Conservation (phyloP, 192 early-diverging fungal genomes). For the Linderina pennispora region DNA sequence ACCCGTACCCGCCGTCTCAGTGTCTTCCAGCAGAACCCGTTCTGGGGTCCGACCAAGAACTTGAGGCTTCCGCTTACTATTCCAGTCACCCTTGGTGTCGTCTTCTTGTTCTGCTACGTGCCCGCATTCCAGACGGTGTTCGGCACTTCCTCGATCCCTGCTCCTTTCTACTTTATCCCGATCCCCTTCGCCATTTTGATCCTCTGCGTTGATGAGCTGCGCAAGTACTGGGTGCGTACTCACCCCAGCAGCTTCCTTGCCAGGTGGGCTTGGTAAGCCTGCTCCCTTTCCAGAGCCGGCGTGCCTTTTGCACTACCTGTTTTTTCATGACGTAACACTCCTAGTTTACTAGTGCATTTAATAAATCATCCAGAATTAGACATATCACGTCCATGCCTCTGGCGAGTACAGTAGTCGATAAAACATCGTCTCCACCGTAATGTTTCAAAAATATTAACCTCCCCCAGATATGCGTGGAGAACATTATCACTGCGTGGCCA, state of each 20-base stretch:
- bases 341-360: neutral
- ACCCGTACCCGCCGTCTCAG: constrained; percentile 35
- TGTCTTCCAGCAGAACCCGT: constrained; percentile 38
- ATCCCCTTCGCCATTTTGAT: constrained; percentile 53
- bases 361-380: neutral
- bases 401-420: neutral
- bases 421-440: neutral
- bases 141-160: constrained; percentile 47
- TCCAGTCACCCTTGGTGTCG: constrained; percentile 23
- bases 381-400: neutral
- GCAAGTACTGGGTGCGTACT: constrained; percentile 49
- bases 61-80: constrained; percentile 25
- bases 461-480: neutral
- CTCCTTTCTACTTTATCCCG: constrained; percentile 56
- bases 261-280: neutral
- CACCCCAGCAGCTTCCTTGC: neutral
- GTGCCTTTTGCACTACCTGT: neutral
- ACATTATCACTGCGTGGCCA: too few relatives aligned
- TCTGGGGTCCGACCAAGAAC: constrained; percentile 39
- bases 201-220: constrained; percentile 50
- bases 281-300: neutral
- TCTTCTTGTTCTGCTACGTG: constrained; percentile 26
- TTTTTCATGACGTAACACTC: neutral
- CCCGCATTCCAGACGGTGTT: constrained; percentile 44
- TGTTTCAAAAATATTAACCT: neutral